Evolutionary conservation across 768 basidiomycete genomes (phyloP), one percentile per base, ranked within the genome.

Genomic region (Termitomyces sp.): DNA sequence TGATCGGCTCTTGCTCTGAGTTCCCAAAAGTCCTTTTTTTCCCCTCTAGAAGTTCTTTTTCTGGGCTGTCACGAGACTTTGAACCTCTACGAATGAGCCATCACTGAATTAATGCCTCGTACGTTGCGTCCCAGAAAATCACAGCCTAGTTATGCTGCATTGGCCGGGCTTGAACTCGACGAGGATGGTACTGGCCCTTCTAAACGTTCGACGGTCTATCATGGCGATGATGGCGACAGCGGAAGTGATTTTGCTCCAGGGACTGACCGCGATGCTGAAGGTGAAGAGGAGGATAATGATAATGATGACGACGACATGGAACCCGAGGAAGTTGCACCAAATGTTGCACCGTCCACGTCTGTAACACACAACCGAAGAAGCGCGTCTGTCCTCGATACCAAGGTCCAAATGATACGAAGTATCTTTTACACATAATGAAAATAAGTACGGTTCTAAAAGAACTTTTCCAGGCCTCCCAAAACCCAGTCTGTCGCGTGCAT

Each of bases 201-300:
- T 5, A 48, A 80, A 74, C 63, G 77, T 75, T 51, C 61, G 1
- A 42, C 55, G 0, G 21, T 47, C 5, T 60, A 67, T 35, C 66
- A 64, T 17, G 68, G 70, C 7, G 73, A 51, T 14, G 52, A 76
- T 21, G 64, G 57, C 4, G 73, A 71, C 54, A 79, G 75, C 52
- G 79, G 69, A 30, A 84, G 83, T 63, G 85, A 86, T 59, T 85
- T 87, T 66, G 70, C 75, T 5, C 80, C 75, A 14, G 50, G n/a
- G 37, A 28, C 23, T 17, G 49, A 51, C 16, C 52, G 63, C 10
- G 66, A 65, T 5, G 63, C 59, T 9, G 68, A 67, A 4, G 70
- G 73, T 6, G 72, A 69, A 25, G 63, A 65, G n/a, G 41, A 53
- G 17, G 41, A 30, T 43, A 19, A 25, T 23, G 52, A 32, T 2